Base-by-base conservation (phyloP, 2,329 filamentous ascomycete genomes). In the Penicillium capsulatum region DNA sequence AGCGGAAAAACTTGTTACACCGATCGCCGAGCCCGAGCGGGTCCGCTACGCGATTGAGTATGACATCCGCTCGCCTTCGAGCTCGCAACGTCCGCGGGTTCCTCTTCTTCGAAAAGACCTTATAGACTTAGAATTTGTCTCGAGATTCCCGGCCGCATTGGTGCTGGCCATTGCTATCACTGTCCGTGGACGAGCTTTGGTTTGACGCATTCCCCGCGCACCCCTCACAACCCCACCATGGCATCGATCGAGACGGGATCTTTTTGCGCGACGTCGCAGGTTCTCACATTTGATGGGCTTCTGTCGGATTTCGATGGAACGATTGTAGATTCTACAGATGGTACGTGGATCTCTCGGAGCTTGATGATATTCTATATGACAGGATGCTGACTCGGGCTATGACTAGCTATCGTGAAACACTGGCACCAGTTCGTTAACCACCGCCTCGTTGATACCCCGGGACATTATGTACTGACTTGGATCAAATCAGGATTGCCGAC, bases 381-480 rank as follows among this genome's bases (percentile, higher is more conserved):
- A 49, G 63, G 64, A 61, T 64, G 73, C 71, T 16, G 68, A 77
- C 43, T 22, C 70, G 74, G 38, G 72, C 46, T 68, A 63, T 6
- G 72, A 67, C 8, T 37, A 69, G 78, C 80, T n/a, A 79, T 83
- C 32, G 68, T 80, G 45, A 80, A 81, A 59, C 73, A 81, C 61
- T 83, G 80, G 80, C 71, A 77, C 50, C 69, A 69, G 75, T 78
- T 61, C 57, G 71, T 66, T 4, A n/a, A 28, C 26, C 6, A 14
- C 19, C 11, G 5, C 9, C 6, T 4, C 26, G 4, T 28, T n/a
- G 26, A 28, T 14, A 11, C 6, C 11, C 13, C n/a, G 6, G 10
- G 9, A 6, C 26, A 6, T n/a, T n/a, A 4, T 14, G 13, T 7
- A 14, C 26, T 28, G 13, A 28, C 22, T 24, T 14, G 11, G 13